phyloP scores from a whole-genome alignment of 2,329 filamentous ascomycete genomes.

The Cladophialophora immunda region DNA sequence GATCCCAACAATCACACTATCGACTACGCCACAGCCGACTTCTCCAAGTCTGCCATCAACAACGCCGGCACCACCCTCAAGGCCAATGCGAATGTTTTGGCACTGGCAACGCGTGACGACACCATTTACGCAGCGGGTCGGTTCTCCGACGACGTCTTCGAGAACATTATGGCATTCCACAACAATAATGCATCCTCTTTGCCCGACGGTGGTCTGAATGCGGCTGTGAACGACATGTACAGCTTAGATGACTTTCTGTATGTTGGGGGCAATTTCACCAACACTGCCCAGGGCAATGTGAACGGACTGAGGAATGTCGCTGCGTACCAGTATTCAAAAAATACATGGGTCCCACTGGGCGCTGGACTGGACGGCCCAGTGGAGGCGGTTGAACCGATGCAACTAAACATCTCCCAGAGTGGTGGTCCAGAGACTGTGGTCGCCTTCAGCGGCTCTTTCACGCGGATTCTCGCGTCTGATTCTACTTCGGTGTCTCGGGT shows the following conservation, averaged over 20 bases:
- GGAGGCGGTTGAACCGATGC: constrained; percentile 75
- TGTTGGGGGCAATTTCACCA: constrained; percentile 84
- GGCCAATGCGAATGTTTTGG: constrained; percentile 71
- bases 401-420: constrained; percentile 76
- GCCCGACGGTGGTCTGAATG: constrained; percentile 79
- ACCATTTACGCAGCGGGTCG: constrained; percentile 82
- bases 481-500: constrained; percentile 68
- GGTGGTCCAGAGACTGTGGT: constrained; percentile 74
- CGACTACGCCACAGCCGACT: constrained; percentile 56
- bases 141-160: constrained; percentile 73
- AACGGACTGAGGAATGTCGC: constrained; percentile 74
- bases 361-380: constrained; percentile 86
- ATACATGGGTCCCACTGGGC: constrained; percentile 80
- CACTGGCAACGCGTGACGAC: constrained; percentile 71
- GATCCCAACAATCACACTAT: constrained; percentile 70
- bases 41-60: constrained; percentile 78
- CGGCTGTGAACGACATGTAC: constrained; percentile 76
- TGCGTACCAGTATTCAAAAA: constrained; percentile 72
- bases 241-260: constrained; percentile 73
- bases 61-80: constrained; percentile 76
- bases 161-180: constrained; percentile 80
- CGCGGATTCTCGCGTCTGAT: constrained; percentile 73
- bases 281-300: constrained; percentile 69
- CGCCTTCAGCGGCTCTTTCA: constrained; percentile 82
- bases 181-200: constrained; percentile 69